A percentile compares a stretch with the other conserved stretches of the same genome.
phyloP scores from a whole-genome alignment of 305 asterid genomes.

The Galium porrigens region DNA sequence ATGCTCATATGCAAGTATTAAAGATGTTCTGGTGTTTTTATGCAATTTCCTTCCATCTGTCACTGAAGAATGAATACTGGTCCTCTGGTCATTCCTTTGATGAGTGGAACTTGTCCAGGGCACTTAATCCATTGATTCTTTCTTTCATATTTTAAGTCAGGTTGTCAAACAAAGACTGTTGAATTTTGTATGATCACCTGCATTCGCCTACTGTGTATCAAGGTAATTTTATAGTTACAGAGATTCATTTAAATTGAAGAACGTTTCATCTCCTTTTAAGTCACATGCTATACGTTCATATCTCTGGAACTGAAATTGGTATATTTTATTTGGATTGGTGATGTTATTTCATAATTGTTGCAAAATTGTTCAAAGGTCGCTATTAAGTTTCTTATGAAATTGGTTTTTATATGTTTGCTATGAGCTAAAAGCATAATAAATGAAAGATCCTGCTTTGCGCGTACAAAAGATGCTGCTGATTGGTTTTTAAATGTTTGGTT shows the following conservation, averaged over 20 bases:
- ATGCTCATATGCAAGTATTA: slow-evolving; percentile 24
- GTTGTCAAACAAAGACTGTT: slow-evolving; percentile 23
- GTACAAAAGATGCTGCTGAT: too few species aligned
- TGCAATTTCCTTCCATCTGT: background rate
- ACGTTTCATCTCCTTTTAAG: too few species aligned
- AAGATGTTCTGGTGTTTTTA: background rate
- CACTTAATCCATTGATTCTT: slow-evolving; percentile 20
- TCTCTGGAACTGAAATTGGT: too few species aligned
- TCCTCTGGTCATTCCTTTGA: background rate
- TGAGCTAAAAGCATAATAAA: too few species aligned
- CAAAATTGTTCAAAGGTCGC: background rate
- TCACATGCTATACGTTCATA: too few species aligned
- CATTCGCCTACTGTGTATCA: slow-evolving; percentile 23
- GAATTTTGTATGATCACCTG: slow-evolving; percentile 21
- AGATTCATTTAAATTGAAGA: background rate
- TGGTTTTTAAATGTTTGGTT: too few species aligned
- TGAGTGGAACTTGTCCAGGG: slow-evolving; percentile 14
- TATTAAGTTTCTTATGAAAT: background rate
- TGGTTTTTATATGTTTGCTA: too few species aligned
- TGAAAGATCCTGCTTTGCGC: too few species aligned
- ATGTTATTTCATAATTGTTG: background rate
- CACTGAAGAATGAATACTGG: background rate
- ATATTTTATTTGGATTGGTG: too few species aligned
- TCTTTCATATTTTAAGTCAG: slow-evolving; percentile 18
- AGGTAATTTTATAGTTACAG: slow-evolving; percentile 18